phyloP scores from a whole-genome alignment of 2,329 filamentous ascomycete species.

The Alternaria viburni region DNA sequence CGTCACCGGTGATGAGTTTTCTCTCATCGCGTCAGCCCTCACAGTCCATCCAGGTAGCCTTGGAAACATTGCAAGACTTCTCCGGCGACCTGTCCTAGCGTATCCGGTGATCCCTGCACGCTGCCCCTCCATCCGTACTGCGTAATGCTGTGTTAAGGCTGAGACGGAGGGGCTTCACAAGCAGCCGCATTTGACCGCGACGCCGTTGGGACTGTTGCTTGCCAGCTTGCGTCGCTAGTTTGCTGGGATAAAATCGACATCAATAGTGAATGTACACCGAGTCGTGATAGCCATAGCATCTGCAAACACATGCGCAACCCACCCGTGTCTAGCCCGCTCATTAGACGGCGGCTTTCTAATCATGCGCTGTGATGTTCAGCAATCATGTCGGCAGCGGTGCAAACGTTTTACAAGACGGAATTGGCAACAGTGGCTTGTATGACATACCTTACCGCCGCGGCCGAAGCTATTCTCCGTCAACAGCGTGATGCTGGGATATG shows the following conservation, averaged over 20 bases:
- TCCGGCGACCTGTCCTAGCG: constrained; percentile 10
- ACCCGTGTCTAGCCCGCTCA: not conserved
- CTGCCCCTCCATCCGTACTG: constrained; percentile 25
- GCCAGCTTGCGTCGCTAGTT: not conserved
- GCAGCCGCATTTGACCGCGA: constrained; percentile 18
- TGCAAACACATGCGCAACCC: not conserved
- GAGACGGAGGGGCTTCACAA: constrained; percentile 21
- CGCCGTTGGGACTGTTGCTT: constrained; percentile 8
- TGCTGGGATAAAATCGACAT: not conserved
- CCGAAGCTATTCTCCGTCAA: constrained; percentile 24
- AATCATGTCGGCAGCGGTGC: constrained; percentile 9
- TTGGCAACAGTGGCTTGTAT: constrained; percentile 21
- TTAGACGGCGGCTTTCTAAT: constrained; percentile 10
- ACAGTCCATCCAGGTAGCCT: not conserved
- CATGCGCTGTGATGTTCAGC: constrained; percentile 10
- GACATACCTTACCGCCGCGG: constrained; percentile 37
- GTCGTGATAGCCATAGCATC: not conserved
- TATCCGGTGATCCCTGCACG: constrained; percentile 14
- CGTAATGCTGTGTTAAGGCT: constrained; percentile 24
- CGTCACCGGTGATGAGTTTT: not conserved
- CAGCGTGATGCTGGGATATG: constrained; percentile 11
- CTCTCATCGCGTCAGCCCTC: not conserved
- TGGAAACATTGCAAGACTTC: not conserved
- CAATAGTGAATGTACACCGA: not conserved
- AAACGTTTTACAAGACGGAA: constrained; percentile 13